Base-by-base conservation (phyloP, 2,329 filamentous ascomycete genomes). In the Spiromastix sp. region DNA sequence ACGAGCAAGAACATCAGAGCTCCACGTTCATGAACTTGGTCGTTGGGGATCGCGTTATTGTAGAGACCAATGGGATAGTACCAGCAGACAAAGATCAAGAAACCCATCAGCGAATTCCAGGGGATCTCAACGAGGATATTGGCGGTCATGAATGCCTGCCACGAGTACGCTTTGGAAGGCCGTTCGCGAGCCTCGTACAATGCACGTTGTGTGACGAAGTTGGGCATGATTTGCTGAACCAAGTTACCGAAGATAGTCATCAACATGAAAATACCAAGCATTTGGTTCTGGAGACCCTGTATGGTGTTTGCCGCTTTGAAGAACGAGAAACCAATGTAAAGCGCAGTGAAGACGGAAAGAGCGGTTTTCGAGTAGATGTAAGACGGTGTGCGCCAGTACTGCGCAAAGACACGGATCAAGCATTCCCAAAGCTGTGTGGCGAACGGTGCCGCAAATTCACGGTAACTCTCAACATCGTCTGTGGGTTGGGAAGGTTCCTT, bases 231-330 rank as follows among this genome's bases (percentile, higher is more conserved):
- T 45, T 74, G 60, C 38, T 65, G 60, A 7, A 60, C 54, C 31
- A 65, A 43, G 45, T 65, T 63, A 39, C 81, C 80, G 52, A 93
- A 93, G 54, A 93, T 76, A 27, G 79, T 89, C 40, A 81, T 66
- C 38, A 91, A 62, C 71, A 89, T 82, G 72, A 93, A 93, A 46
- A 93, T 80, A 57, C 77, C 72, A 54, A 93, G 93, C 77, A 91
- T 85, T 55, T 93, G 84, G 62, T 93, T 93, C 59, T 89, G 82
- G 3, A 93, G 68, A 43, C 85, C 85, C 55, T 89, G 84, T 25
- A 79, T 71, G 20, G 74, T 79, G 62, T 85, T 82, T 28, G 74
- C 69, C 1, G 82, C 79, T 12, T 76, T 71, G 70, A 76, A 85
- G 63, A 93, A 87, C 42, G 81, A 79, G 60, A 89, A 85, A 29